phyloP scores from a whole-genome alignment of 208 protist species.

The Spironucleus salmonicida region DNA sequence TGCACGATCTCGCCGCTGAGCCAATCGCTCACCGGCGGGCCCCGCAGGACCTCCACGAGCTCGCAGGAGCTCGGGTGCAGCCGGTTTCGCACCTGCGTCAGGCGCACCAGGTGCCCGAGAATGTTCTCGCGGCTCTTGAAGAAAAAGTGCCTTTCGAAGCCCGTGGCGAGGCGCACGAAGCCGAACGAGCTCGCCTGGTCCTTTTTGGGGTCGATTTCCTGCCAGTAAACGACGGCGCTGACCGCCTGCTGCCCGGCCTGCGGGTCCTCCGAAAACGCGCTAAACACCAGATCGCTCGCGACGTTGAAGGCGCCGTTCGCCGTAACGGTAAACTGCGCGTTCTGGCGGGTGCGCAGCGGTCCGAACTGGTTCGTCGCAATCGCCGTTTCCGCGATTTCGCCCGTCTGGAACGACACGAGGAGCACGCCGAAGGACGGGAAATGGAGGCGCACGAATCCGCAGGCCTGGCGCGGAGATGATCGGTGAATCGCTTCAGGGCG shows the following conservation, averaged over 20 bases:
- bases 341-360: too few relatives aligned
- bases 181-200: neutral
- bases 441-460: constrained; percentile 10
- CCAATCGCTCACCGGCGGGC: too few relatives aligned
- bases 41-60: too few relatives aligned
- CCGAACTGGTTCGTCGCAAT: too few relatives aligned
- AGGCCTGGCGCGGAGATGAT: too few relatives aligned
- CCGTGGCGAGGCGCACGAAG: neutral
- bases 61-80: constrained; percentile 13
- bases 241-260: neutral
- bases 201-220: neutral
- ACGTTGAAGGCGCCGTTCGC: neutral
- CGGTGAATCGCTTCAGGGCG: too few relatives aligned
- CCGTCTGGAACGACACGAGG: neutral
- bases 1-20: too few relatives aligned
- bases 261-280: neutral
- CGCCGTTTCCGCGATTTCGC: too few relatives aligned
- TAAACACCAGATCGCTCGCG: neutral
- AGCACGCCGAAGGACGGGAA: constrained; percentile 8
- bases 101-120: constrained; percentile 11
- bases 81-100: too few relatives aligned
- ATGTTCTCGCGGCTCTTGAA: neutral
- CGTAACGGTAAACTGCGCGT: too few relatives aligned
- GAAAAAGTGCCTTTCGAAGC: constrained; percentile 22
- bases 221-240: constrained; percentile 3